Conservation (phyloP, 257 asterid genomes). For the Jacaranda mimosifolia region DNA sequence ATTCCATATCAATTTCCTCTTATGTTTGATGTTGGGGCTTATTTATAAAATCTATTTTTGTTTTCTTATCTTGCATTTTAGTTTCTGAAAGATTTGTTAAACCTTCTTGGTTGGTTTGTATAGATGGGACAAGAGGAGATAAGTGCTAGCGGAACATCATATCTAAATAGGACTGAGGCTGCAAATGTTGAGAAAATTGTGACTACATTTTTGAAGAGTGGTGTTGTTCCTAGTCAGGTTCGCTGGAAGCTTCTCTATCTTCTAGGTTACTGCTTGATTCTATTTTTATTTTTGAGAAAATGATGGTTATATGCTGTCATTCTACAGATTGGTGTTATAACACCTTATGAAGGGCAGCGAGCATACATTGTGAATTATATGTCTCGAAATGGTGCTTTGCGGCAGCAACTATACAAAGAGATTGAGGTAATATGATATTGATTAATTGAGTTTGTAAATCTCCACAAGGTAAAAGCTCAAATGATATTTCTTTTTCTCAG, state of each 20-base stretch:
- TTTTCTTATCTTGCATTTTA: constrained; percentile 19
- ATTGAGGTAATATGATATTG: constrained; percentile 69
- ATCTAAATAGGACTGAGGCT: constrained; percentile 94
- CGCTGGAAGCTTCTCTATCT: constrained; percentile 27
- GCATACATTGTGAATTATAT: constrained; percentile 96
- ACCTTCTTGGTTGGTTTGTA: constrained; percentile 30
- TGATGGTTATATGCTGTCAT: constrained; percentile 27
- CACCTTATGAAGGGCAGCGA: constrained; percentile 99
- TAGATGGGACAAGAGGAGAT: constrained; percentile 99
- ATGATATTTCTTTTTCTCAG: constrained; percentile 52
- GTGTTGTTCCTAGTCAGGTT: constrained; percentile 98
- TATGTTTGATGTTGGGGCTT: constrained; percentile 25
- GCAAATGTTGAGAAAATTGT: constrained; percentile 97
- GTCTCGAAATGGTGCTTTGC: constrained; percentile 95
- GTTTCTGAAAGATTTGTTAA: constrained; percentile 22
- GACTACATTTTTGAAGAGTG: constrained; percentile 96
- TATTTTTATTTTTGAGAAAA: constrained; percentile 16
- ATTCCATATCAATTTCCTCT: background rate
- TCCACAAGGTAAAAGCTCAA: constrained; percentile 16
- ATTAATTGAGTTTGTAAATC: background rate
- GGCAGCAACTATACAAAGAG: constrained; percentile 98
- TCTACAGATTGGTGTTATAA: constrained; percentile 92
- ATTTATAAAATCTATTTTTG: constrained; percentile 18
- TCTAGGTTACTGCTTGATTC: constrained; percentile 18
- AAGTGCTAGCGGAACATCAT: constrained; percentile 98